Evolutionary conservation across 1,284 basidiomycete genomes (phyloP).

Genomic region (Meripilus lineatus): DNA sequence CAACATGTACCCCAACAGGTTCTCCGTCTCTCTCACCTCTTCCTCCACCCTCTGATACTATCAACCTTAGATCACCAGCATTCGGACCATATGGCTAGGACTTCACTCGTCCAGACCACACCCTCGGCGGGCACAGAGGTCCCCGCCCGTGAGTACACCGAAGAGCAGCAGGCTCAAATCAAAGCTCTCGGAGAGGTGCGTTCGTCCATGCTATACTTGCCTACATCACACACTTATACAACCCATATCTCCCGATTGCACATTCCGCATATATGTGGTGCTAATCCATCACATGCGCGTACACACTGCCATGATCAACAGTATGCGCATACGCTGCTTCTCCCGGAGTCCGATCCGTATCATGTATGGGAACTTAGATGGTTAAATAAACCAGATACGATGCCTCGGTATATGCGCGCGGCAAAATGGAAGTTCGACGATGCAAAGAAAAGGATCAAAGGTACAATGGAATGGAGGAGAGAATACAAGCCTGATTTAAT

Average conservation of each 20-base stretch:
- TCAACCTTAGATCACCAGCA: no score
- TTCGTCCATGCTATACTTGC: not conserved
- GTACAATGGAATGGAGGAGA: constrained; percentile 77
- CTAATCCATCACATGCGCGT: constrained; percentile 1
- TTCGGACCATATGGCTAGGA: constrained; percentile 37
- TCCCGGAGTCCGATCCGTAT: constrained; percentile 68
- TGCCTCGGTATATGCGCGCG: constrained; percentile 79
- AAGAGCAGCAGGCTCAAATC: constrained; percentile 58
- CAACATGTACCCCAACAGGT: no score
- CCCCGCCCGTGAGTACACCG: constrained; percentile 57
- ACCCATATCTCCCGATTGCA: not conserved
- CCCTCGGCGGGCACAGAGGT: constrained; percentile 43
- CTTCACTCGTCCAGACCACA: constrained; percentile 37
- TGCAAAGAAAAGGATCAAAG: constrained; percentile 71
- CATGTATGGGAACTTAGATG: constrained; percentile 73
- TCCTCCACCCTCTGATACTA: no score
- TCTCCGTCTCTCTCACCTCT: no score
- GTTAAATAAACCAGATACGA: constrained; percentile 68
- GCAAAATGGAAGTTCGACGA: constrained; percentile 79
- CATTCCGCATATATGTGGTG: constrained; percentile 10
- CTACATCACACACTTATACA: no score
- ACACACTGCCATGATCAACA: constrained; percentile 27
- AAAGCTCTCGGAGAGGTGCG: constrained; percentile 57
- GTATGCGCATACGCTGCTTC: constrained; percentile 59
- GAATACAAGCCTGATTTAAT: constrained; percentile 82